Evolutionary conservation across 2,329 filamentous ascomycete genomes (phyloP), one percentile per base, ranked within the genome.

Genomic region (Clarireedia monteithiana): DNA sequence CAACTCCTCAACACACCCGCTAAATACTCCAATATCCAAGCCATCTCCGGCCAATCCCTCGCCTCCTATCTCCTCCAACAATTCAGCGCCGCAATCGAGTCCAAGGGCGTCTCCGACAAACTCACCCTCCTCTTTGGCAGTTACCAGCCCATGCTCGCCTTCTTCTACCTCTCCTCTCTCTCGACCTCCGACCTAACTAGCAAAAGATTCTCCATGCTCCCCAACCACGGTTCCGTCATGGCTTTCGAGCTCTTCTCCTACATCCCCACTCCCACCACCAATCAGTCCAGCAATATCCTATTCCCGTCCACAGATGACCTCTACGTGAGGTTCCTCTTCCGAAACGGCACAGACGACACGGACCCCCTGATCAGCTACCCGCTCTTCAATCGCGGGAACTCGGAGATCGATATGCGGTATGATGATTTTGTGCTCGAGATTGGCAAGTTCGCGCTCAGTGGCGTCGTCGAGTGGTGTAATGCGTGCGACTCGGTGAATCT

Each of bases 201-300:
- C 84, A 66, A 76, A 1, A n/a, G 24, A 17, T 77, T 74, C 67
- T 47, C 66, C 58, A 34, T 67, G 60, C 61, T 83, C 14, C 84
- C 87, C 0, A 78, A 85, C 61, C 89, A 90, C 39, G 90, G 89
- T 0, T 85, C 84, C 1, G 79, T 82, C 42, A 85, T 95, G 78
- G 75, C 81, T 0, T 91, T 94, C 67, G 91, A 96, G 72, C 69
- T 84, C 5, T 76, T 76, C 58, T 74, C 72, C 17, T 68, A 75
- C 36, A 68, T 70, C 52, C 34, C 26, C 3, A 5, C 17, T 44
- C 74, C 73, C 17, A 68, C 74, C 27, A 68, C 69, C 51, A 20
- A 20, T 20, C 52, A 61, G 42, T 9, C 57, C 42, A 17, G 30
- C 2, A 52, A 40, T 7, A 27, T 40, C 2, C 30, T 56, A 1